Evolutionary conservation across 2,329 filamentous ascomycete genomes (phyloP).

Genomic region (Harringtonia aguacate): DNA sequence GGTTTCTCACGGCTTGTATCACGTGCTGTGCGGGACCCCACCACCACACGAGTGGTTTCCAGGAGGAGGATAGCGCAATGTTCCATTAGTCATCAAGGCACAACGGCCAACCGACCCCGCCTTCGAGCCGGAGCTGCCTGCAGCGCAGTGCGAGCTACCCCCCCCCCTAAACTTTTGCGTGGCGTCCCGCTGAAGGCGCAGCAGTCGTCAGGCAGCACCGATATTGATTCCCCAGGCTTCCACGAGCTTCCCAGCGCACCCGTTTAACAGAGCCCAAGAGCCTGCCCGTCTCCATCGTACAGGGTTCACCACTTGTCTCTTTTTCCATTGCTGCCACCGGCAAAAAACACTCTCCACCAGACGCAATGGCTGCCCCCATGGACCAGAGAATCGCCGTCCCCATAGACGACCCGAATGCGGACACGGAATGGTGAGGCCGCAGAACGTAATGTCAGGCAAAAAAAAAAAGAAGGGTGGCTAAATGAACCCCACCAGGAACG

Average conservation of each 20-base stretch:
- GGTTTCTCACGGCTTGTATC: conserved; percentile 6
- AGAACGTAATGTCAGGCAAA: too few species aligned
- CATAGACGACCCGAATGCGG: conserved; percentile 89
- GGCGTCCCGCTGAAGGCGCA: not conserved
- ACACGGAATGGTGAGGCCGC: conserved; percentile 80
- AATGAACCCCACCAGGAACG: conserved; percentile 78
- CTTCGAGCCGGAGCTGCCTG: too few species aligned
- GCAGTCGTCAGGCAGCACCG: not conserved
- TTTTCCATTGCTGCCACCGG: too few species aligned
- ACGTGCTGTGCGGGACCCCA: conserved; percentile 2
- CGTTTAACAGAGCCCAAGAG: too few species aligned
- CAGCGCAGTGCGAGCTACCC: too few species aligned
- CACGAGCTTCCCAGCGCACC: not conserved
- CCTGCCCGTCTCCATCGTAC: too few species aligned
- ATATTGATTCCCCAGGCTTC: not conserved
- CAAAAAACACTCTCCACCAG: not conserved
- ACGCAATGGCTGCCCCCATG: conserved; percentile 46
- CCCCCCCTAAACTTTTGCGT: too few species aligned
- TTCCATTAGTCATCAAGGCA: not conserved
- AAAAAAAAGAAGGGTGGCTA: not conserved
- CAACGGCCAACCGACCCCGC: too few species aligned
- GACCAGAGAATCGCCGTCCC: conserved; percentile 67
- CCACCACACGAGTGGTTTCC: conserved; percentile 5
- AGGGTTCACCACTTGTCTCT: too few species aligned
- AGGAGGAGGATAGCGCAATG: conserved; percentile 1